These are phyloP conservation scores for Omphalotus olearius DNA, from an alignment of 1,284 basidiomycete species.

Conservation along the genomic window DNA sequence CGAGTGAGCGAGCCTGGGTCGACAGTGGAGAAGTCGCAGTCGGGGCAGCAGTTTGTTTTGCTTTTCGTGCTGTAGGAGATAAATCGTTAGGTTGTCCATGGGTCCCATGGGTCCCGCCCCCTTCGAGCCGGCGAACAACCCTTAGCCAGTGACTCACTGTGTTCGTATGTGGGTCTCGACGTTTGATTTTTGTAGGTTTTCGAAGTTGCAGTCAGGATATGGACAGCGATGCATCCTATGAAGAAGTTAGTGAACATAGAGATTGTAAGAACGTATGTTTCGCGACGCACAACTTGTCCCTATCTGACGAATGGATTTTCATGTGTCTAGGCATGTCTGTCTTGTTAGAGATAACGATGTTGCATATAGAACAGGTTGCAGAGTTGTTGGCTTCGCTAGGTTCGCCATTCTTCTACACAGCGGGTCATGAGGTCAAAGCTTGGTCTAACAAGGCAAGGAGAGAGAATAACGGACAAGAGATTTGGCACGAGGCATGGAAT, in stretches of 20 bases:
- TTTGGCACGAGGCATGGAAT: conserved; percentile 2
- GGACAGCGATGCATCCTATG: conserved; percentile 21
- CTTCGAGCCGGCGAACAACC: not conserved
- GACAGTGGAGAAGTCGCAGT: conserved; percentile 14
- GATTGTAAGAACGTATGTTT: not conserved
- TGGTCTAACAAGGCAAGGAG: conserved; percentile 1
- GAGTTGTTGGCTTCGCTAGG: conserved; percentile 8
- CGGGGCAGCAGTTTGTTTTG: conserved; percentile 13
- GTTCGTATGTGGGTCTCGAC: conserved; percentile 19
- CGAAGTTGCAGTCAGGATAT: conserved; percentile 18
- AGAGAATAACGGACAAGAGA: conserved; percentile 2
- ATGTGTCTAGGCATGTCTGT: conserved; percentile 22
- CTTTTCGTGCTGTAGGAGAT: conserved; percentile 9
- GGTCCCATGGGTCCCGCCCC: not conserved
- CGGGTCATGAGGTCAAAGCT: conserved; percentile 4
- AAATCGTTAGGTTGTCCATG: not conserved
- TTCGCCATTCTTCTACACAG: conserved; percentile 5
- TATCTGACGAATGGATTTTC: conserved; percentile 17
- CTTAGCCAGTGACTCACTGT: conserved; percentile 13
- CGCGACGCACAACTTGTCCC: conserved; percentile 14
- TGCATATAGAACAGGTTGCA: conserved; percentile 15
- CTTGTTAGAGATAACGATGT: conserved; percentile 16
- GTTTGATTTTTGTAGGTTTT: conserved; percentile 21
- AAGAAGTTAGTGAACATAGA: not conserved
- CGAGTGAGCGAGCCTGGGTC: conserved; percentile 14